These are phyloP conservation scores for Neonectria faginata DNA, from an alignment of 2,329 filamentous ascomycete species.

Conservation along the genomic window DNA sequence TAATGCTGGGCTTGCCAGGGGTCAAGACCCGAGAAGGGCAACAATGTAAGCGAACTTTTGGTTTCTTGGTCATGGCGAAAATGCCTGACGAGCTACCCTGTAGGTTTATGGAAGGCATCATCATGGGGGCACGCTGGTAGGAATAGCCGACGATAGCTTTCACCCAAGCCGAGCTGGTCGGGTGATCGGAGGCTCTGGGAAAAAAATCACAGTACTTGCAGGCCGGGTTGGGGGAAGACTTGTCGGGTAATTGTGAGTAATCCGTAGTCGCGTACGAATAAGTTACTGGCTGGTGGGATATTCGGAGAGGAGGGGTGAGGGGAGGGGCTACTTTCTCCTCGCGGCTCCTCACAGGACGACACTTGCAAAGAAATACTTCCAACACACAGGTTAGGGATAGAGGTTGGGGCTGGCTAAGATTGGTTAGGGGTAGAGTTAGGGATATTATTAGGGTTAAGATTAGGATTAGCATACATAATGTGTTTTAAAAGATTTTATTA, in stretches of 20 bases:
- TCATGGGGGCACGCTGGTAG: constrained; percentile 19
- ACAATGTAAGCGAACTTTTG: constrained; percentile 19
- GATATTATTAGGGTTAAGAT: too few species aligned
- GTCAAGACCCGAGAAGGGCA: constrained; percentile 21
- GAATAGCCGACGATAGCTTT: constrained; percentile 33
- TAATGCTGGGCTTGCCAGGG: constrained; percentile 29
- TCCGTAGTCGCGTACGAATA: constrained; percentile 15
- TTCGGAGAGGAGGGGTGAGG: constrained; percentile 28
- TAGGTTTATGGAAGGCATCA: constrained; percentile 1
- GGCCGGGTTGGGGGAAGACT: constrained; percentile 25
- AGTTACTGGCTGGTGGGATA: constrained; percentile 6
- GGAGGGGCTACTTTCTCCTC: constrained; percentile 31
- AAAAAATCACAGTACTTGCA: constrained; percentile 21
- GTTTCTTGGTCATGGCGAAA: neutral
- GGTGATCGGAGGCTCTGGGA: constrained; percentile 40
- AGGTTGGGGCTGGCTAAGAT: too few species aligned
- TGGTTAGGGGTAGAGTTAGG: neutral
- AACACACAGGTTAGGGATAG: too few species aligned
- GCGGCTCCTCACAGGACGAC: constrained; percentile 16
- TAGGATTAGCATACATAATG: too few species aligned
- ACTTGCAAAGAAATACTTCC: too few species aligned
- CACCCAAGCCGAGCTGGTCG: constrained; percentile 36
- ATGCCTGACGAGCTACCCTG: constrained; percentile 9
- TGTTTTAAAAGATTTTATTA: too few species aligned
- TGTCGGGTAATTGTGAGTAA: constrained; percentile 10